Percentiles rank a stretch among this genome's conserved stretches.
Conservation (phyloP, 495 filamentous ascomycete species). For the Choiromyces venosus region DNA sequence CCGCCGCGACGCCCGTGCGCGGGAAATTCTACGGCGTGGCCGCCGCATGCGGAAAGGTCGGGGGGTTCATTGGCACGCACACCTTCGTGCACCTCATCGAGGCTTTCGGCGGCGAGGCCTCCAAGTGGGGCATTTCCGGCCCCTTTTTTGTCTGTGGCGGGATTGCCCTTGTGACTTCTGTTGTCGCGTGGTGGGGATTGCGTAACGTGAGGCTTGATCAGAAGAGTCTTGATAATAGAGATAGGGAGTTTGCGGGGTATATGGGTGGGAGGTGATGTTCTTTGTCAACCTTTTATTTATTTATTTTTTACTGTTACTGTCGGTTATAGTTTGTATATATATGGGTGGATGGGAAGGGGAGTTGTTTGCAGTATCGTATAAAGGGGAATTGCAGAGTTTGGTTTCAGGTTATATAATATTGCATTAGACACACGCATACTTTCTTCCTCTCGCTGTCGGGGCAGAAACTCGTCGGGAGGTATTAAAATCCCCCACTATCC, state of each 20-base stretch:
- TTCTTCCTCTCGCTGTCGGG: no score
- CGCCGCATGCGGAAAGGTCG: conserved; percentile 78
- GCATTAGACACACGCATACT: no score
- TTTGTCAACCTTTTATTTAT: no score
- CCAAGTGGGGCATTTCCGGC: conserved; percentile 61
- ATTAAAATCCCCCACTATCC: no score
- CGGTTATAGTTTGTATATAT: no score
- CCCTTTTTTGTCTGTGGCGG: conserved; percentile 70
- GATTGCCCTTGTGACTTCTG: conserved; percentile 61
- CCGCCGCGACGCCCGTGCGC: conserved; percentile 74
- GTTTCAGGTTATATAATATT: no score
- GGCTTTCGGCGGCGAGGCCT: conserved; percentile 54
- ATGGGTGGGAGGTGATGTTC: conserved; percentile 51
- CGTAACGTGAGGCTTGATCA: conserved; percentile 58
- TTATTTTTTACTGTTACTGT: no score
- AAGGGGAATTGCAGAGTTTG: no score
- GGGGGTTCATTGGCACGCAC: conserved; percentile 83
- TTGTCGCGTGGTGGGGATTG: conserved; percentile 53
- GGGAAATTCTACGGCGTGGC: conserved; percentile 91
- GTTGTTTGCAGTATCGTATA: no score
- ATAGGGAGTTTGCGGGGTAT: conserved; percentile 64
- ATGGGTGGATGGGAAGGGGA: no score
- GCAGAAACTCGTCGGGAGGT: no score
- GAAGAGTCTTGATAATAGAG: conserved; percentile 67
- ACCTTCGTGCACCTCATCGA: conserved; percentile 67